phyloP scores from a whole-genome alignment of 495 filamentous ascomycete genomes.

The Talaromyces liani region DNA sequence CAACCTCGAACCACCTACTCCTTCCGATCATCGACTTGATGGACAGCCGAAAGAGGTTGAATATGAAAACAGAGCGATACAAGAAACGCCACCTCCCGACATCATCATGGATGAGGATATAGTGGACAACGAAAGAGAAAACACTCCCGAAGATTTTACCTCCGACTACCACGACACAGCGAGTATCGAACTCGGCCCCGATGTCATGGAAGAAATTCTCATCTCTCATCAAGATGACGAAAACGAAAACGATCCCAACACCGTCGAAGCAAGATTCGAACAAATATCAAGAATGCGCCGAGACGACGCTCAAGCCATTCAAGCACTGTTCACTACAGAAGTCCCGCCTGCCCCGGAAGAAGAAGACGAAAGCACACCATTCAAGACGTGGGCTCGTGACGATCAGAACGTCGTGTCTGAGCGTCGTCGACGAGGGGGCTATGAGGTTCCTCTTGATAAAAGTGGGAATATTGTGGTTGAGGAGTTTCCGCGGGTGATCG shows the following conservation, averaged over 20 bases:
- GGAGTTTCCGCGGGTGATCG: neutral
- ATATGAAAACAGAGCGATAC: neutral
- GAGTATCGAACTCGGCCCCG: constrained; percentile 32
- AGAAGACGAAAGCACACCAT: constrained; percentile 30
- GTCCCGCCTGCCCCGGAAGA: constrained; percentile 12
- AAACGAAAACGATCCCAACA: neutral
- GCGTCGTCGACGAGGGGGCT: constrained; percentile 22
- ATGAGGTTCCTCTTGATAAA: neutral
- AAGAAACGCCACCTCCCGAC: neutral
- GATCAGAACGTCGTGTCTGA: constrained; percentile 27
- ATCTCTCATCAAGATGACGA: neutral
- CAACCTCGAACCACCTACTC: neutral
- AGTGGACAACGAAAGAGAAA: neutral
- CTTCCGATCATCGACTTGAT: neutral
- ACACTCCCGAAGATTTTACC: neutral
- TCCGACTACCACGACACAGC: constrained; percentile 26
- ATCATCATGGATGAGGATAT: neutral
- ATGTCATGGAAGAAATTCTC: neutral
- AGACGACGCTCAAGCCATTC: constrained; percentile 2
- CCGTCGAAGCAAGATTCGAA: neutral
- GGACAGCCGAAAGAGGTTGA: neutral
- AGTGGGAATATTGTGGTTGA: constrained; percentile 1
- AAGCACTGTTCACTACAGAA: neutral
- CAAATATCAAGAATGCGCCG: neutral
- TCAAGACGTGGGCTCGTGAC: constrained; percentile 35